These are phyloP conservation scores for Astraeus odoratus DNA, from an alignment of 768 basidiomycete species.

Conservation along the genomic window DNA sequence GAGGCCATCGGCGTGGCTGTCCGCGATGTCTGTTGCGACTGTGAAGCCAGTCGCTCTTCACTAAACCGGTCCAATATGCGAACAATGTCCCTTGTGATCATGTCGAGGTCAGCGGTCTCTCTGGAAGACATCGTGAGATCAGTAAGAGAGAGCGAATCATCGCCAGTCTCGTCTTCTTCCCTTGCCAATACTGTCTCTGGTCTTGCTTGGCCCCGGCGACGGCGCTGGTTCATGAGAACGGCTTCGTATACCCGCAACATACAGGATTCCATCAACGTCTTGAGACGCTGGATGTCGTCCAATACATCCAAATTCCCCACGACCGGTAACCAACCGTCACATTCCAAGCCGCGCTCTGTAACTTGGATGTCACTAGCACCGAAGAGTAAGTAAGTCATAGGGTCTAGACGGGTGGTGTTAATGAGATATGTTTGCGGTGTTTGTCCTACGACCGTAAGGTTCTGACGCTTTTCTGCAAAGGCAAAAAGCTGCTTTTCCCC, in stretches of 20 bases:
- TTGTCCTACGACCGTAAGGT: constrained; percentile 44
- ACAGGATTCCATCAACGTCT: constrained; percentile 70
- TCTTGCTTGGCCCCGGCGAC: constrained; percentile 23
- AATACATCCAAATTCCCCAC: constrained; percentile 65
- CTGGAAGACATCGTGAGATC: constrained; percentile 52
- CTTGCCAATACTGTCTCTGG: constrained; percentile 29
- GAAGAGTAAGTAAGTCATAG: constrained; percentile 85
- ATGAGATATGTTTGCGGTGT: constrained; percentile 63
- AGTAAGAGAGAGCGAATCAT: constrained; percentile 35
- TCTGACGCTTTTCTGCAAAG: constrained; percentile 79
- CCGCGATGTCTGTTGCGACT: constrained; percentile 56
- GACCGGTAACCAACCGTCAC: constrained; percentile 88
- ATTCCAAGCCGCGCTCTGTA: constrained; percentile 67
- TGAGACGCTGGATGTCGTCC: constrained; percentile 79
- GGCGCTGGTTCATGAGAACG: constrained; percentile 40
- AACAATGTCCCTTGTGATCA: constrained; percentile 69
- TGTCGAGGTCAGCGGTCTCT: constrained; percentile 72
- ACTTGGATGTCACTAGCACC: constrained; percentile 76
- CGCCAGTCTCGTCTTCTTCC: constrained; percentile 51
- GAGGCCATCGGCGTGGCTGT: constrained; percentile 60
- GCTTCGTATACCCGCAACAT: constrained; percentile 91
- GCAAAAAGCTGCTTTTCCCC: constrained; percentile 73
- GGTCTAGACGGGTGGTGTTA: constrained; percentile 79
- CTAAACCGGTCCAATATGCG: constrained; percentile 64
- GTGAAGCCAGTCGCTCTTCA: constrained; percentile 51